phyloP scores from a whole-genome alignment of 805 yeast genomes.

The Lipomyces mesembrius region DNA sequence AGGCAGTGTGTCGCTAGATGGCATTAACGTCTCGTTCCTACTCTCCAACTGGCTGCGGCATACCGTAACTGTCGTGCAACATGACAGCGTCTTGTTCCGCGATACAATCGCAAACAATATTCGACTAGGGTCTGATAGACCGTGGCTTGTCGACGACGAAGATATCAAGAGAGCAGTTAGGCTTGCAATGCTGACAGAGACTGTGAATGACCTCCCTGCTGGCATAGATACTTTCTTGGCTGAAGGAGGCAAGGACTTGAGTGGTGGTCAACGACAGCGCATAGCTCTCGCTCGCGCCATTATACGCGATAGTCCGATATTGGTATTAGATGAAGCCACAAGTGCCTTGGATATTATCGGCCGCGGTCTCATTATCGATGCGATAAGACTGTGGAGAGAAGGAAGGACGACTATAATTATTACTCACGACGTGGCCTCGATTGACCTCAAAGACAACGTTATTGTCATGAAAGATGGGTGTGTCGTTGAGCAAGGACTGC shows the following conservation, averaged over 20 bases:
- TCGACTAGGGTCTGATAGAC: slow-evolving; percentile 51
- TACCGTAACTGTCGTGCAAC: slow-evolving; percentile 76
- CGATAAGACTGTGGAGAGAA: slow-evolving; percentile 62
- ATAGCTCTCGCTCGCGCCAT: slow-evolving; percentile 84
- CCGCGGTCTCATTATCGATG: slow-evolving; percentile 53
- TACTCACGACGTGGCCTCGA: slow-evolving; percentile 74
- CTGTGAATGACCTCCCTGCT: slow-evolving; percentile 55
- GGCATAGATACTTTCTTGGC: slow-evolving; percentile 63
- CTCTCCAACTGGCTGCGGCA: slow-evolving; percentile 59
- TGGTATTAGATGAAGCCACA: slow-evolving; percentile 83
- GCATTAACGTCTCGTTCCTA: slow-evolving; percentile 52
- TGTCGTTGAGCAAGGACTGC: slow-evolving; percentile 54
- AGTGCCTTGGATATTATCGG: slow-evolving; percentile 73
- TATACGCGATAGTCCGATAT: slow-evolving; percentile 70
- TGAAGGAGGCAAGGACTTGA: slow-evolving; percentile 54
- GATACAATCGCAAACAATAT: slow-evolving; percentile 69
- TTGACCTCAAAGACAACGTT: slow-evolving; percentile 62
- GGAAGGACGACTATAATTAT: slow-evolving; percentile 78
- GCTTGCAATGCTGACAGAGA: slow-evolving; percentile 57
- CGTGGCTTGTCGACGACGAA: slow-evolving; percentile 39
- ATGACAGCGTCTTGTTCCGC: slow-evolving; percentile 66
- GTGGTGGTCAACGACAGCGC: slow-evolving; percentile 93
- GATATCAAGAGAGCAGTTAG: slow-evolving; percentile 53
- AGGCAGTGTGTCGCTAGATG: slow-evolving; percentile 68
- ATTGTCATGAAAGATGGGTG: slow-evolving; percentile 63